Percentiles rank a stretch among this genome's conserved stretches.
phyloP scores from a whole-genome alignment of 2,329 filamentous ascomycete genomes.

The Penicillium psychrosexuale region DNA sequence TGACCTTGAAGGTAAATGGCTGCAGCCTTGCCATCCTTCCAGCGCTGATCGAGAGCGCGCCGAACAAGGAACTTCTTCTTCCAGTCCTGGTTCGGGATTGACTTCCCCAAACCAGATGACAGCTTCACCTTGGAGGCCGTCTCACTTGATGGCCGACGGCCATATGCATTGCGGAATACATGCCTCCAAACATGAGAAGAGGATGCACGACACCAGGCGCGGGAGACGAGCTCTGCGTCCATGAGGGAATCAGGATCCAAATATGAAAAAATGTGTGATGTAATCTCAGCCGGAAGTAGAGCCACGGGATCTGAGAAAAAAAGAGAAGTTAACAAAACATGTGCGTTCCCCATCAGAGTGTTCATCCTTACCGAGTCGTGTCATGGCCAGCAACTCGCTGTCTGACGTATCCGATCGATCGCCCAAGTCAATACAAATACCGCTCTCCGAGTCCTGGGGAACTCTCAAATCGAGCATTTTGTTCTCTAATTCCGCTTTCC shows the following conservation, averaged over 20 bases:
- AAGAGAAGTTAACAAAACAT: conserved; percentile 8
- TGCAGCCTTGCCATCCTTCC: conserved; percentile 73
- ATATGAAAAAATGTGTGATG: conserved; percentile 57
- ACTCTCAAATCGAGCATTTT: conserved; percentile 33
- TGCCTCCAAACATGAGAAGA: conserved; percentile 61
- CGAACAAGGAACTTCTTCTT: conserved; percentile 78
- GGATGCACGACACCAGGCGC: conserved; percentile 55
- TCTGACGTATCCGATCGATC: conserved; percentile 38
- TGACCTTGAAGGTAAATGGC: conserved; percentile 91
- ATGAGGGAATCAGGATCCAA: conserved; percentile 58
- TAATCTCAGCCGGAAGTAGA: conserved; percentile 57
- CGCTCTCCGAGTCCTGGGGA: conserved; percentile 47
- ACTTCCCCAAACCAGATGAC: conserved; percentile 53
- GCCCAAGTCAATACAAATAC: conserved; percentile 47
- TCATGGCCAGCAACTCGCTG: conserved; percentile 31
- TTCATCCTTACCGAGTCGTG: conserved; percentile 35
- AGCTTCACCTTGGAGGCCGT: conserved; percentile 48
- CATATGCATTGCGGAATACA: conserved; percentile 58
- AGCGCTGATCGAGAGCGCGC: conserved; percentile 70
- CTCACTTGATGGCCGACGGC: conserved; percentile 38
- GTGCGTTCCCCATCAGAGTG: background rate
- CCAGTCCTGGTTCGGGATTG: conserved; percentile 69
- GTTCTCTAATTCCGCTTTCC: conserved; percentile 29
- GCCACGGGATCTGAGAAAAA: conserved; percentile 50
- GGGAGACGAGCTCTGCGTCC: conserved; percentile 55